Evolutionary conservation across 345 rosid species (phyloP).

Genomic region (Laguncularia racemosa): DNA sequence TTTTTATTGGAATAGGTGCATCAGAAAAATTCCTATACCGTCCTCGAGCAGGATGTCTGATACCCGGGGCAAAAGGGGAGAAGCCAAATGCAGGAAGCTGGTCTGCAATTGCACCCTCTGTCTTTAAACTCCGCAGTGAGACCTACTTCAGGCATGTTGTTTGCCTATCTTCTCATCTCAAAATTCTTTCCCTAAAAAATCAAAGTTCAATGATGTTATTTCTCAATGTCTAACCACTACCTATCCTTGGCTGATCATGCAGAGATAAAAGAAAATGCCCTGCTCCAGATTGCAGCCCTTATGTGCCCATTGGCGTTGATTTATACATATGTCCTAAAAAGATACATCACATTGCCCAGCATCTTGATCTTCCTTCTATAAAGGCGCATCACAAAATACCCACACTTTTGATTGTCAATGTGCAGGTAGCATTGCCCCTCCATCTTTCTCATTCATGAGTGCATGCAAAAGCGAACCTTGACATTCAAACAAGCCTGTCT

Average conservation of each 20-base stretch:
- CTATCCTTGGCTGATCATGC: slow-evolving; percentile 10
- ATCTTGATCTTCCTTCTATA: slow-evolving; percentile 56
- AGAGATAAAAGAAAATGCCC: slow-evolving; percentile 65
- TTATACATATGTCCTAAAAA: slow-evolving; percentile 52
- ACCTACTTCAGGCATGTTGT: slow-evolving; percentile 52
- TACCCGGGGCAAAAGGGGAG: slow-evolving; percentile 44
- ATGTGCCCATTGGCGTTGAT: slow-evolving; percentile 63
- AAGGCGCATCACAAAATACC: slow-evolving; percentile 40
- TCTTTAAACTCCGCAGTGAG: slow-evolving; percentile 62
- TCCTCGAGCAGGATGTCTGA: slow-evolving; percentile 56
- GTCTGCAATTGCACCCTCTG: slow-evolving; percentile 62
- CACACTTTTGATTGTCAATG: slow-evolving; percentile 52
- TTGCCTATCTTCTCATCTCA: too few species aligned
- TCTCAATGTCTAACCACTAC: not conserved
- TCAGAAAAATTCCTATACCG: slow-evolving; percentile 44
- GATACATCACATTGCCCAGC: slow-evolving; percentile 69
- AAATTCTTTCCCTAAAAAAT: not conserved
- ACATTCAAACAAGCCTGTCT: not conserved
- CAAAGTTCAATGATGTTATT: too few species aligned
- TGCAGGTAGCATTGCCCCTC: slow-evolving; percentile 36
- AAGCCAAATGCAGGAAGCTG: slow-evolving; percentile 49
- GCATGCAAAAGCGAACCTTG: not conserved
- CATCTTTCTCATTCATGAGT: not conserved
- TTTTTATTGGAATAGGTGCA: slow-evolving; percentile 23
- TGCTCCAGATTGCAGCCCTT: slow-evolving; percentile 57